These are phyloP conservation scores for Gossypioides kirkii DNA, from an alignment of 345 rosid species.

Conservation along the genomic window DNA sequence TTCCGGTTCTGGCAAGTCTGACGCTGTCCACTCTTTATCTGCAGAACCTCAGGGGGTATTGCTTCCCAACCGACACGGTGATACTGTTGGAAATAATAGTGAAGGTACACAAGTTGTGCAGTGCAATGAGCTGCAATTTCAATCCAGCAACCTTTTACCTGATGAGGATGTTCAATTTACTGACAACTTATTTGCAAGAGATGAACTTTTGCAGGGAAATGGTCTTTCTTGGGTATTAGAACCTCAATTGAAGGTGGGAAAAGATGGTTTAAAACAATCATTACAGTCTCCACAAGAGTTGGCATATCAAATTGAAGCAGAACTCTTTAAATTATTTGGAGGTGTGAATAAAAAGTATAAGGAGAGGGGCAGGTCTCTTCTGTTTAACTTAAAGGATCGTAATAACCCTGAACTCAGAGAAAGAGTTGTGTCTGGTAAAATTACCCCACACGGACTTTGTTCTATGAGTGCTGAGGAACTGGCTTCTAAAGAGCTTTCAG, in stretches of 20 bases:
- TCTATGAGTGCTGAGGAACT: slow-evolving; percentile 92
- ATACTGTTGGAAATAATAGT: slow-evolving; percentile 19
- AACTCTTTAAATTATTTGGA: slow-evolving; percentile 72
- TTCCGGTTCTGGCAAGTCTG: slow-evolving; percentile 18
- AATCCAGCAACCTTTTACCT: slow-evolving; percentile 35
- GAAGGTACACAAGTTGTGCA: slow-evolving; percentile 18
- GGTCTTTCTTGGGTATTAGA: slow-evolving; percentile 94
- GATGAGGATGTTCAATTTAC: slow-evolving; percentile 62
- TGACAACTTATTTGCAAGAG: slow-evolving; percentile 65
- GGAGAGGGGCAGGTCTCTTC: slow-evolving; percentile 87
- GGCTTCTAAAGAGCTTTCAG: slow-evolving; percentile 88
- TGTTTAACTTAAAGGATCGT: slow-evolving; percentile 86
- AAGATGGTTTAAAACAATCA: slow-evolving; percentile 18
- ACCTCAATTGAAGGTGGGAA: slow-evolving; percentile 27
- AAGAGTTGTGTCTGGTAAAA: slow-evolving; percentile 70
- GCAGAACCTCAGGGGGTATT: slow-evolving; percentile 27
- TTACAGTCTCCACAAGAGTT: slow-evolving; percentile 41
- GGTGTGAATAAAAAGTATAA: slow-evolving; percentile 96
- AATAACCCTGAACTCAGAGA: slow-evolving; percentile 84
- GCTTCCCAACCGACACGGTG: slow-evolving; percentile 20
- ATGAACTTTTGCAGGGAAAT: slow-evolving; percentile 93
- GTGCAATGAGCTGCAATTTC: slow-evolving; percentile 35
- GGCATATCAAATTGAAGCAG: slow-evolving; percentile 65
- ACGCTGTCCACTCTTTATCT: slow-evolving; percentile 12
- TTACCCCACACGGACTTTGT: slow-evolving; percentile 61